Evolutionary conservation across 208 protist genomes (phyloP).

Genomic region (Acanthamoeba sp.): DNA sequence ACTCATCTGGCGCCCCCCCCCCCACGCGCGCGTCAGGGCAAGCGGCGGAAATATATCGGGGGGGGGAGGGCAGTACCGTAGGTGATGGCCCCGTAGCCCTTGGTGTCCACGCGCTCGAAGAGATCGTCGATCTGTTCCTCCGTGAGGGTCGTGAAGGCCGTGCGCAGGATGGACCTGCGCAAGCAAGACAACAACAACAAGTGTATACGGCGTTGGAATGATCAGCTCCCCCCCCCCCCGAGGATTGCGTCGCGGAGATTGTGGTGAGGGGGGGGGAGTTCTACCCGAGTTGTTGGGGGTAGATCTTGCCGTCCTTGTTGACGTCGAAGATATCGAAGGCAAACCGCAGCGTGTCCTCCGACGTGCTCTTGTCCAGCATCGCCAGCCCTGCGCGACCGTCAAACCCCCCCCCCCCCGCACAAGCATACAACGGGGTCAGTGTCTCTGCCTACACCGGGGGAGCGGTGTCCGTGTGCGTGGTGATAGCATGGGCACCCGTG

Average conservation of each 20-base stretch:
- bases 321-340: constrained; percentile 8
- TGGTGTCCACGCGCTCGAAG: not conserved
- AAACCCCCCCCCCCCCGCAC: not conserved
- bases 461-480: too few relatives aligned
- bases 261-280: not conserved
- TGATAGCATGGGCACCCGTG: not conserved
- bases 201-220: too few relatives aligned
- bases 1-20: not conserved
- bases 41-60: not conserved
- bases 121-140: not conserved
- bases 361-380: not conserved
- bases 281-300: not conserved
- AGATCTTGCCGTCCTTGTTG: constrained; percentile 30
- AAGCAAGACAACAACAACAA: too few relatives aligned
- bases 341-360: not conserved
- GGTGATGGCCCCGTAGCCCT: not conserved
- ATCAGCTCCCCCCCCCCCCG: too few relatives aligned
- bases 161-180: constrained; percentile 35
- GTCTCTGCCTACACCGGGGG: not conserved
- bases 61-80: not conserved
- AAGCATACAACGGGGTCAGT: not conserved
- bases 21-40: not conserved
- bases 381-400: not conserved
- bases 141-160: not conserved
- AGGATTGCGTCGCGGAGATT: not conserved